A percentile compares a stretch with the other conserved stretches of the same genome.
Conservation (phyloP, 805 yeast species). For the Candida golubevii region DNA sequence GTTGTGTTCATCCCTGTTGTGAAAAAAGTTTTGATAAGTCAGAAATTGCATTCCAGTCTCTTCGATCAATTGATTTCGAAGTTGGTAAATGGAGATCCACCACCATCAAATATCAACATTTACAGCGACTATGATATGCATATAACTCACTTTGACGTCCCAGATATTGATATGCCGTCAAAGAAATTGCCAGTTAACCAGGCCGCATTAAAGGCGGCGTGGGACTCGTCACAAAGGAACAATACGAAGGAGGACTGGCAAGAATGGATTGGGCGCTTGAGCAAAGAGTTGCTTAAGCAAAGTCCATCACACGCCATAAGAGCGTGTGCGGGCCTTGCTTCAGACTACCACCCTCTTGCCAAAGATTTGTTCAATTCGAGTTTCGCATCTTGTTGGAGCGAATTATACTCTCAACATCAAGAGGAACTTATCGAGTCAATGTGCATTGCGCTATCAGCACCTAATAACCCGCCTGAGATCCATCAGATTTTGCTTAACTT, state of each 20-base stretch:
- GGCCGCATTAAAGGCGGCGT: constrained; percentile 65
- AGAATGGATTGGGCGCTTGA: constrained; percentile 88
- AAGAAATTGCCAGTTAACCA: constrained; percentile 71
- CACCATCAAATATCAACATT: constrained; percentile 71
- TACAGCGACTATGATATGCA: constrained; percentile 54
- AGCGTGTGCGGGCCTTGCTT: constrained; percentile 87
- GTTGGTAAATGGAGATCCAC: constrained; percentile 75
- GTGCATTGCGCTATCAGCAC: constrained; percentile 82
- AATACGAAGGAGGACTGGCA: constrained; percentile 96
- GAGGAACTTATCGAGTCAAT: constrained; percentile 84
- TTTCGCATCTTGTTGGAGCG: constrained; percentile 94
- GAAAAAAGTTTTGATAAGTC: constrained; percentile 57
- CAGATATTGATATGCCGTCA: constrained; percentile 62
- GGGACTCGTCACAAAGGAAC: constrained; percentile 82
- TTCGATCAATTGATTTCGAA: constrained; percentile 81
- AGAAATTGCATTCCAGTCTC: constrained; percentile 62
- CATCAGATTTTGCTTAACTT: constrained; percentile 83
- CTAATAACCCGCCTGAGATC: constrained; percentile 93
- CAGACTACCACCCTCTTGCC: constrained; percentile 82
- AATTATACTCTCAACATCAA: constrained; percentile 80
- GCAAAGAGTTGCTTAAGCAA: constrained; percentile 81
- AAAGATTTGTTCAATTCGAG: constrained; percentile 90
- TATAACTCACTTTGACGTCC: constrained; percentile 42
- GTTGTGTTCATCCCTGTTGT: constrained; percentile 82
- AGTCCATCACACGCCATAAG: constrained; percentile 92